Evolutionary conservation across 2,329 filamentous ascomycete genomes (phyloP), one percentile per base, ranked within the genome.

Genomic region (Aspergillus latus): DNA sequence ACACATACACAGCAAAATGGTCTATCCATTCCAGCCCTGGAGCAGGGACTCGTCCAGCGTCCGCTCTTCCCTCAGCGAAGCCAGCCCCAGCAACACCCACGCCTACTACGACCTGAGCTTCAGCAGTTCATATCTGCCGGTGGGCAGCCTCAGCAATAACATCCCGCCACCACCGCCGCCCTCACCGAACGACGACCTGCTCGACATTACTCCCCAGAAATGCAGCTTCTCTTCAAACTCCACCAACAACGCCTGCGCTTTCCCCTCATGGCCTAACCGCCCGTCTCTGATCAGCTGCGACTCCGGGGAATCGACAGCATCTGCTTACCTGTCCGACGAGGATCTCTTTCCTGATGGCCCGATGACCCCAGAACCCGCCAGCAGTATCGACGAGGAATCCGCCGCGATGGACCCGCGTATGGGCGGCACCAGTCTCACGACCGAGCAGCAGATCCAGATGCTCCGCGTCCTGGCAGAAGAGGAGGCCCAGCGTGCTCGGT

Each of bases 201-300:
- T 74, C 46, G 74, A 76, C 54, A 75, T 76, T 61, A 68, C 66
- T 36, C 74, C 74, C 8, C 72, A 73, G 68, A 76, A 75, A 60
- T 72, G 69, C 7, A 75, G 73, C 36, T 76, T 76, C 66, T 75
- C 73, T 26, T 69, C 64, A 29, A 68, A 69, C 54, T 71, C 72
- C 6, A 68, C 72, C 66, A 74, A 69, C 64, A 74, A 69, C 29
- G 68, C 73, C 50, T 77, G 74, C 57, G 74, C 74, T 4, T 77
- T 76, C 49, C 74, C 74, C 8, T 76, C 74, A 4, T 77, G 74
- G 74, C 74, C 74, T 45, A 76, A 76, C 66, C 64, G 74, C 5
- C 65, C 72, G 2, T 73, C 72, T 7, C 68, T 77, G 16, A 66
- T 71, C 45, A 70, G 58, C 59, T 63, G 62, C 52, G 66, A 71